These are phyloP conservation scores for Maudiozyma humilis DNA, from an alignment of 1,139 yeast species.

Conservation along the genomic window DNA sequence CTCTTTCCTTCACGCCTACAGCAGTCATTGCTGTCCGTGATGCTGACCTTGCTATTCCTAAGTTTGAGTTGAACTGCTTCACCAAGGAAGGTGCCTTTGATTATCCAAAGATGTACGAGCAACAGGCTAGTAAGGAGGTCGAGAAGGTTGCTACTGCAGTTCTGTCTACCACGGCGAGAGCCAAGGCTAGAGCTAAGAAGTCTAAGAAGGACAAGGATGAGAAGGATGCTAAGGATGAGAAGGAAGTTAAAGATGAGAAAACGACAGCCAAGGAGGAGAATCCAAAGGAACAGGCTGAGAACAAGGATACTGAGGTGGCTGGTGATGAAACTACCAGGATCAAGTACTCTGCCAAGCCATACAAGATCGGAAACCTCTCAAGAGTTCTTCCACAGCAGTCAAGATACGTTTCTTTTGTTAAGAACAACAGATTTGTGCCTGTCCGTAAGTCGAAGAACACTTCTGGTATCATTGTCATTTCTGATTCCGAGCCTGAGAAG, in stretches of 20 bases:
- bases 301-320: conserved; percentile 23
- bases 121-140: conserved; percentile 70
- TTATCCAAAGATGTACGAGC: conserved; percentile 85
- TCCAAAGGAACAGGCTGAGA: conserved; percentile 18
- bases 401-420: conserved; percentile 68
- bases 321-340: conserved; percentile 31
- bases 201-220: conserved; percentile 48
- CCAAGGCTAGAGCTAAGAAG: conserved; percentile 85
- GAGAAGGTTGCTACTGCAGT: conserved; percentile 92
- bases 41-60: conserved; percentile 79
- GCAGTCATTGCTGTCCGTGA: conserved; percentile 74
- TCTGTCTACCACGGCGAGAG: conserved; percentile 84
- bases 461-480: conserved; percentile 73
- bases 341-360: conserved; percentile 49
- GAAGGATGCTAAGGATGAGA: conserved; percentile 27
- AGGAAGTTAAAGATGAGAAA: conserved; percentile 34
- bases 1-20: conserved; percentile 89
- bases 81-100: conserved; percentile 73
- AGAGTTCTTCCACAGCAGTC: conserved; percentile 91
- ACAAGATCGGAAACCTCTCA: conserved; percentile 66
- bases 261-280: conserved; percentile 23
- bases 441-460: conserved; percentile 71
- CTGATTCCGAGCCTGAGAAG: conserved; percentile 62
- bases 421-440: conserved; percentile 73
- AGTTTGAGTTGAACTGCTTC: conserved; percentile 73